phyloP scores from a whole-genome alignment of 257 asterid species.

The Paraleonurus japonicus region DNA sequence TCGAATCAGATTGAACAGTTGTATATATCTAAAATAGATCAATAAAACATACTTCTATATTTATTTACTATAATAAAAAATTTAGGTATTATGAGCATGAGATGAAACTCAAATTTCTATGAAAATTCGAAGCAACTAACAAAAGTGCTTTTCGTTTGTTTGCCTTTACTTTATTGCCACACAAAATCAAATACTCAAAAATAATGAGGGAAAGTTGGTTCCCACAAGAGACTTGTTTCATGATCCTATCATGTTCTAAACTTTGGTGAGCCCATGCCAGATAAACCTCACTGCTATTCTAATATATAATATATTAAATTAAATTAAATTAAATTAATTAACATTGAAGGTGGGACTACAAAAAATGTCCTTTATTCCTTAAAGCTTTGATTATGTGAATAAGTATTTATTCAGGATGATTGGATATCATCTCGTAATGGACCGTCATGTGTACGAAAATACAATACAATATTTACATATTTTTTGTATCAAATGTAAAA shows the following conservation, averaged over 20 bases:
- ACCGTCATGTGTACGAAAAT: background rate
- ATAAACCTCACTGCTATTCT: slow-evolving; percentile 29
- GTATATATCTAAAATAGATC: no score
- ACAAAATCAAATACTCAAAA: slow-evolving; percentile 39
- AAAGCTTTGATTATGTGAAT: slow-evolving; percentile 7
- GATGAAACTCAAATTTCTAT: background rate
- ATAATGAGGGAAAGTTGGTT: slow-evolving; percentile 41
- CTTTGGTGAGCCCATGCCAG: slow-evolving; percentile 64
- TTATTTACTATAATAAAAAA: background rate
- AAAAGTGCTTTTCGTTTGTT: slow-evolving; percentile 29
- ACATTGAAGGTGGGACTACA: slow-evolving; percentile 35
- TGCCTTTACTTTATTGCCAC: slow-evolving; percentile 61
- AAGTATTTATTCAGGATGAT: background rate
- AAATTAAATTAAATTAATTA: background rate
- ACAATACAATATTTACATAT: no score
- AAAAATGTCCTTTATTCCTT: slow-evolving; percentile 14
- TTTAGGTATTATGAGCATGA: background rate
- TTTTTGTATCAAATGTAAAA: no score
- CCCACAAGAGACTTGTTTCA: slow-evolving; percentile 75
- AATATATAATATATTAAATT: background rate
- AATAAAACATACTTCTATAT: no score
- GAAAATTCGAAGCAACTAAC: slow-evolving; percentile 32
- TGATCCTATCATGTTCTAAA: slow-evolving; percentile 59
- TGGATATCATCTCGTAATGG: no score
- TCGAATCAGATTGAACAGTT: no score